Base-by-base conservation (phyloP, 2,329 filamentous ascomycete species). In the Onygenales sp. region DNA sequence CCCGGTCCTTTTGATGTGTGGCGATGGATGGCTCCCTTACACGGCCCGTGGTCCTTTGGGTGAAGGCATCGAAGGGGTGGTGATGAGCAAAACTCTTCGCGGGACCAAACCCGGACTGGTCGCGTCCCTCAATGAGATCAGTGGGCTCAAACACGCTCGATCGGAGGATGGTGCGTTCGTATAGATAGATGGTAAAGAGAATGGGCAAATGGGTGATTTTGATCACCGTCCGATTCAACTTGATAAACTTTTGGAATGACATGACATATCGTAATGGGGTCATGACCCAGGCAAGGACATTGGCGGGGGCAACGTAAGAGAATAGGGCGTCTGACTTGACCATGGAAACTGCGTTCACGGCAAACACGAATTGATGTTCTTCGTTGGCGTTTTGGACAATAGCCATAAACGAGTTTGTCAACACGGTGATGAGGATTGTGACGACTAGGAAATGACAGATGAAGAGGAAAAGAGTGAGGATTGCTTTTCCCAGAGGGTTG, bases 241-340 rank as follows among this genome's bases (percentile, higher is more conserved):
- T 85, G 58, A 97, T 85, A 63, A 93, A 97, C 48, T 84, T 80
- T 42, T 82, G 82, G 60, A 96, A 84, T 0, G 90, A 83, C 74
- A 96, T 83, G 61, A 83, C 74, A 65, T 86, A 95, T 57, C 91
- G 81, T 44, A 94, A 68, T 0, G 92, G 92, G 62, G 90, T 90
- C 32, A 95, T 75, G 0, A 92, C 66, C 92, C 91, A 97, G 1
- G 88, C 91, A 57, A 96, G 80, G 33, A 96, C 86, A 65, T 97
- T 97, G 11, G 87, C 86, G 0, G 92, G 92, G 1, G 92, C 87
- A 56, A 96, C 82, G 66, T 96, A 96, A 3, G 89, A 94, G 74
- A 97, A 97, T 0, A 96, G 75, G 0, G 90, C 87, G 67, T 97
- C 92, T n/a, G 93, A 95, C 69, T 96, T 97, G 59, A 96, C 92